Conservation (phyloP, 2,329 filamentous ascomycete species). For the Leptographium wingfieldii region DNA sequence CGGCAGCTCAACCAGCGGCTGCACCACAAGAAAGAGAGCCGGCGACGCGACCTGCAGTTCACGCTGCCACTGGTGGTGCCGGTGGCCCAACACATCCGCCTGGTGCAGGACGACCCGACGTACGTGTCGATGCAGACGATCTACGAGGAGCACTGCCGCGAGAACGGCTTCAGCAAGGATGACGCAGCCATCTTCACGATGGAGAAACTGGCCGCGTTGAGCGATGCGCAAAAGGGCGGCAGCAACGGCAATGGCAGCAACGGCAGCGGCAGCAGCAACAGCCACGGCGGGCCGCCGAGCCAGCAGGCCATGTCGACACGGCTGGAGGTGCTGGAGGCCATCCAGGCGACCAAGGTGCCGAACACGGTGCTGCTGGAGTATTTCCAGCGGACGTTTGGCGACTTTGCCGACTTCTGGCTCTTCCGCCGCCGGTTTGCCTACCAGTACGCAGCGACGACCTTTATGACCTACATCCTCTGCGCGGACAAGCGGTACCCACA, state of each 20-base stretch:
- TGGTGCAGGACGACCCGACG: constrained; percentile 90
- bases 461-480: constrained; percentile 97
- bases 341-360: constrained; percentile 88
- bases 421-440: constrained; percentile 97
- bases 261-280: constrained; percentile 36
- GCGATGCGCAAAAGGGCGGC: constrained; percentile 44
- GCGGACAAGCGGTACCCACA: constrained; percentile 94
- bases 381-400: constrained; percentile 77
- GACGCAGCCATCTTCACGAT: constrained; percentile 91
- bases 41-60: constrained; percentile 88
- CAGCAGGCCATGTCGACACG: constrained; percentile 61
- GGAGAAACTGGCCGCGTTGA: constrained; percentile 73
- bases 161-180: constrained; percentile 80
- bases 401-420: constrained; percentile 91
- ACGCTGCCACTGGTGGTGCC: constrained; percentile 93
- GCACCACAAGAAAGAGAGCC: constrained; percentile 84
- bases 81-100: constrained; percentile 81
- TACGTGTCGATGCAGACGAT: constrained; percentile 91
- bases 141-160: constrained; percentile 91
- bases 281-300: constrained; percentile 45
- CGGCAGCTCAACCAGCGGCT: constrained; percentile 91
- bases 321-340: constrained; percentile 85
- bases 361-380: constrained; percentile 73
- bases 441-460: constrained; percentile 86
- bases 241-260: background rate